Conservation (phyloP, 2,329 filamentous ascomycete species). For the Paracoccidioides brasiliensis region DNA sequence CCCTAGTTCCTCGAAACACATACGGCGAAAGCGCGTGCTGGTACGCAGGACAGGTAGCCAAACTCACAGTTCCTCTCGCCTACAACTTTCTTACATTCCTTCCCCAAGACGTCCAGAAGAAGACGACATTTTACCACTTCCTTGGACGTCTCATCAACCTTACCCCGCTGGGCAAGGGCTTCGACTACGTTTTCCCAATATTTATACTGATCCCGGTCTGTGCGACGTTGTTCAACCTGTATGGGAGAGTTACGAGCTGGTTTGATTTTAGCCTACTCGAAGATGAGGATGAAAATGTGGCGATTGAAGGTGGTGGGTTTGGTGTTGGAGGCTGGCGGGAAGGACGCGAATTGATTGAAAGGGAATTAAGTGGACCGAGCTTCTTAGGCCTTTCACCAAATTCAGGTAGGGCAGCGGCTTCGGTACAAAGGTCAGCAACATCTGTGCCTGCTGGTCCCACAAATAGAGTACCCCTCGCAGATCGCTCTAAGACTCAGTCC, state of each 20-base stretch:
- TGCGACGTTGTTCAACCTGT: conserved; percentile 79
- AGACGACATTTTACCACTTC: conserved; percentile 78
- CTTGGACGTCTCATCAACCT: conserved; percentile 72
- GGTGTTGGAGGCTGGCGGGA: conserved; percentile 82
- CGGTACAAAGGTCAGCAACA: not conserved
- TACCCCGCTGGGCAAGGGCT: conserved; percentile 67
- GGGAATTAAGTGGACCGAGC: conserved; percentile 57
- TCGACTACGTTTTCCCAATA: conserved; percentile 78
- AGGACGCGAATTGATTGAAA: conserved; percentile 77
- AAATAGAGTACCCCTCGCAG: conserved; percentile 21
- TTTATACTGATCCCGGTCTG: conserved; percentile 75
- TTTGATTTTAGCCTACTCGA: conserved; percentile 70
- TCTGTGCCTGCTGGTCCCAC: conserved; percentile 20
- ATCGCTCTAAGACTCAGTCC: conserved; percentile 15
- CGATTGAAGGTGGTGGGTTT: conserved; percentile 48
- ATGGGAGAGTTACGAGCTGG: conserved; percentile 62
- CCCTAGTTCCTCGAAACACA: conserved; percentile 78
- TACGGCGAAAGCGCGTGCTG: conserved; percentile 89
- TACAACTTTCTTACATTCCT: conserved; percentile 97
- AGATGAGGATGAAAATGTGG: conserved; percentile 47
- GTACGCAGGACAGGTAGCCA: conserved; percentile 87
- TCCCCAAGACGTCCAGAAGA: conserved; percentile 54
- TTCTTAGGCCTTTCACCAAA: conserved; percentile 31
- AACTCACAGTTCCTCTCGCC: conserved; percentile 78
- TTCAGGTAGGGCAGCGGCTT: not conserved